phyloP scores from a whole-genome alignment of 1,284 basidiomycete species.

The Somion occarium region DNA sequence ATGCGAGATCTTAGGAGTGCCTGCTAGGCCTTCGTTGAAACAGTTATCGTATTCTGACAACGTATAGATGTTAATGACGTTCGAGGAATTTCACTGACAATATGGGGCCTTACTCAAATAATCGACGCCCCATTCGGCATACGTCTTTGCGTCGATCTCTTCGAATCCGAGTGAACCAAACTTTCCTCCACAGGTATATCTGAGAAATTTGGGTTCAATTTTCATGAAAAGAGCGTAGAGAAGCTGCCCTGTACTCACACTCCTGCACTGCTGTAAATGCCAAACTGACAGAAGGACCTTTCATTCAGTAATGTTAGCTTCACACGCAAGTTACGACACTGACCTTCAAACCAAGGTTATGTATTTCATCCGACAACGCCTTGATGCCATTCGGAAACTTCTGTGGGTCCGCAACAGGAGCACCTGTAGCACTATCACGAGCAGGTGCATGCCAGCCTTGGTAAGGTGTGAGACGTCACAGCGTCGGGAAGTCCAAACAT shows the following conservation, averaged over 20 bases:
- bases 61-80: not conserved
- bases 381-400: constrained; percentile 45
- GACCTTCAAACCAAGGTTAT: constrained; percentile 39
- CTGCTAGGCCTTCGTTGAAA: constrained; percentile 39
- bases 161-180: constrained; percentile 45
- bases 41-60: constrained; percentile 42
- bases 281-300: constrained; percentile 25
- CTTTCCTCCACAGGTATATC: constrained; percentile 37
- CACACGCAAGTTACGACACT: not conserved
- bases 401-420: constrained; percentile 29
- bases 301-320: not conserved
- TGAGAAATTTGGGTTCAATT: constrained; percentile 13
- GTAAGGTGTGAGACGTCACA: too few relatives aligned
- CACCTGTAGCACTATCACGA: constrained; percentile 26
- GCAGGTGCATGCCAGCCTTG: constrained; percentile 31
- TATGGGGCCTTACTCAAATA: constrained; percentile 31
- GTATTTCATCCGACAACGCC: constrained; percentile 34
- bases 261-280: constrained; percentile 46
- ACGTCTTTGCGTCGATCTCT: constrained; percentile 41
- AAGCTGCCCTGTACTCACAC: constrained; percentile 23
- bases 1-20: constrained; percentile 36
- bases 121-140: constrained; percentile 41
- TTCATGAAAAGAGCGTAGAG: too few relatives aligned
- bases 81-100: not conserved
- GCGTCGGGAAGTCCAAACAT: not conserved